Percentiles rank a stretch among this genome's conserved stretches.
phyloP scores from a whole-genome alignment of 2,329 filamentous ascomycete species.

The Talaromyces sp. region DNA sequence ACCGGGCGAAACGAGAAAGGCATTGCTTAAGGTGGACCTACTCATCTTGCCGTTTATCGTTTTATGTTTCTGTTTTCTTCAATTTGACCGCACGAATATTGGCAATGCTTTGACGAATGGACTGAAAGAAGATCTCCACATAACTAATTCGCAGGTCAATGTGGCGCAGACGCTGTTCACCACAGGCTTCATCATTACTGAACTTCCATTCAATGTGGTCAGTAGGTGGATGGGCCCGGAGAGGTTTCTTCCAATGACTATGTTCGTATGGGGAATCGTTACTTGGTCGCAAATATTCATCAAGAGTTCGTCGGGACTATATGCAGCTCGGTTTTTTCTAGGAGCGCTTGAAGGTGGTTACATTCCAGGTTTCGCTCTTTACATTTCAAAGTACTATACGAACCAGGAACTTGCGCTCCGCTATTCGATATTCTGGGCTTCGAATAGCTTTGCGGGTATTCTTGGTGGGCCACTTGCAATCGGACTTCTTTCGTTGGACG shows the following conservation, averaged over 20 bases:
- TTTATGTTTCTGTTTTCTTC: constrained; percentile 18
- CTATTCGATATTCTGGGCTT: constrained; percentile 8
- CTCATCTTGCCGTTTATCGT: constrained; percentile 12
- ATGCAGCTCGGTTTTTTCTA: constrained; percentile 27
- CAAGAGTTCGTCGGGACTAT: constrained; percentile 28
- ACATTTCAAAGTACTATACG: constrained; percentile 22
- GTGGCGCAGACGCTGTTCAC: constrained; percentile 19
- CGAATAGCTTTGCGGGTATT: constrained; percentile 8
- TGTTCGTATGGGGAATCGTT: constrained; percentile 16
- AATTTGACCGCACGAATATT: constrained; percentile 21
- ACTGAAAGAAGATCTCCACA: constrained; percentile 14
- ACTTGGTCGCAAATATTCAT: constrained; percentile 19
- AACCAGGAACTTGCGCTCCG: constrained; percentile 16
- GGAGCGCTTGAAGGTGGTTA: constrained; percentile 46
- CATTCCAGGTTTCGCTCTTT: constrained; percentile 36
- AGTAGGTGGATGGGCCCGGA: constrained; percentile 20
- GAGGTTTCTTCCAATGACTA: constrained; percentile 20
- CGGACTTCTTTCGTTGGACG: constrained; percentile 2
- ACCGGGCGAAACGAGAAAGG: background rate
- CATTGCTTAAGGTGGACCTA: constrained; percentile 8
- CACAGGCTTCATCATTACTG: constrained; percentile 22
- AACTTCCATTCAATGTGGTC: constrained; percentile 23
- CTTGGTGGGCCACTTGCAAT: constrained; percentile 6
- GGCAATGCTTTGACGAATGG: constrained; percentile 17
- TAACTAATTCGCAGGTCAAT: constrained; percentile 19